phyloP scores from a whole-genome alignment of 140 eudicot genomes.

The Cichorium intybus region DNA sequence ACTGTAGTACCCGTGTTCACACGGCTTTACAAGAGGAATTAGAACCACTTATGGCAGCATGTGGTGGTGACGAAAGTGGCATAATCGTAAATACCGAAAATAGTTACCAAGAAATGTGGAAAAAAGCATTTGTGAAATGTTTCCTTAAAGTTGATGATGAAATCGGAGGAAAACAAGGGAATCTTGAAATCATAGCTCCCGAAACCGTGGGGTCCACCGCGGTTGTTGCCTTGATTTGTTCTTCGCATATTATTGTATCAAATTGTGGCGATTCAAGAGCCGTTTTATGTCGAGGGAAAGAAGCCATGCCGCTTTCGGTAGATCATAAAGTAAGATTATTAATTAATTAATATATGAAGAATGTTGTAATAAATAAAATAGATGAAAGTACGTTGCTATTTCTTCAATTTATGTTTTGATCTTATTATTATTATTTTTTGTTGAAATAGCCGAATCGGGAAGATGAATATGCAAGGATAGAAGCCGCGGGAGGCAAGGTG shows the following conservation, averaged over 20 bases:
- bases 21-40: constrained; percentile 64
- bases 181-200: constrained; percentile 55
- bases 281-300: constrained; percentile 82
- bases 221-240: constrained; percentile 72
- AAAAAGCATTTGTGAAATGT: constrained; percentile 50
- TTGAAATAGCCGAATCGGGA: constrained; percentile 69
- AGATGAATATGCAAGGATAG: constrained; percentile 81
- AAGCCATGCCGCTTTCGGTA: constrained; percentile 69
- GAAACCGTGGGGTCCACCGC: constrained; percentile 92
- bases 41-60: constrained; percentile 37
- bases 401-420: neutral
- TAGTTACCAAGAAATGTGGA: constrained; percentile 61
- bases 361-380: too few relatives aligned
- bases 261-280: constrained; percentile 93
- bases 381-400: too few relatives aligned
- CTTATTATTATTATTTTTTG: neutral
- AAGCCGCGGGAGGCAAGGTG: constrained; percentile 88
- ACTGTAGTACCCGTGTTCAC: constrained; percentile 68
- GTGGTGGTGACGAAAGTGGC: constrained; percentile 21
- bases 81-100: constrained; percentile 20
- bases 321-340: constrained; percentile 86
- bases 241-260: constrained; percentile 79
- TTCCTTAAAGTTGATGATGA: constrained; percentile 79
- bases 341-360: too few relatives aligned
- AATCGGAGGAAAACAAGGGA: constrained; percentile 52